Evolutionary conservation across 371 early-diverging fungal genomes (phyloP), one percentile per base, ranked within the genome.

Genomic region (Mortierella polycephala): DNA sequence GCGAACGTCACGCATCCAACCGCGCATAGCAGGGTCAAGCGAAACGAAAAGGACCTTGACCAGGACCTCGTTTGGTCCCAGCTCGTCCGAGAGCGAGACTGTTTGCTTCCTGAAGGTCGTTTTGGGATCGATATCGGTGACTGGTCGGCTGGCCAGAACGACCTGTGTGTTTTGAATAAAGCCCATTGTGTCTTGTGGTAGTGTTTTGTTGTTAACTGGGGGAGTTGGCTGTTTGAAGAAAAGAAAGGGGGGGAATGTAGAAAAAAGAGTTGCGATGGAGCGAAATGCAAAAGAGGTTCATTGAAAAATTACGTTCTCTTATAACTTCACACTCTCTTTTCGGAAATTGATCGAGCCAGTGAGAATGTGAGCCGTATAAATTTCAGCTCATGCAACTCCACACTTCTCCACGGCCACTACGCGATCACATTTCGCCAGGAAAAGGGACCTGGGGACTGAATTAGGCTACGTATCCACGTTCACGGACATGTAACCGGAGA

Each of bases 21-120:
- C 80, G 13, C 83, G 81, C 81, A 77, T 81, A 59, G 77, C 83
- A 39, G 90, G 90, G 56, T 89, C 89, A 40, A 89, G 74, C 4
- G 86, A 85, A 55, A 89, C 41, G 74, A 74, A 89, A 51, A 83
- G 76, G 62, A 80, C 72, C 81, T 86, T 84, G 67, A 87, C 71
- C 20, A 87, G 62, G 49, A 89, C 65, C 20, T 85, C 75, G 37
- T 79, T 82, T 12, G 82, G 79, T 7, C 71, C 75, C 18, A 87
- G 64, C 16, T 81, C 79, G 56, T 61, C 74, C 18, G 80, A 71
- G 47, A 74, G 67, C 20, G 81, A 58, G 67, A 69, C 73, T 44
- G 53, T 47, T 42, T 81, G 71, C 18, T 50, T 51, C 39, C 69
- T 64, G 63, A 81, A 81, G 23, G 81, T 72, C 42, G 67, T 75